Evolutionary conservation across 352 stramenopile species (phyloP).

Genomic region (Phytophthora cryptogea): DNA sequence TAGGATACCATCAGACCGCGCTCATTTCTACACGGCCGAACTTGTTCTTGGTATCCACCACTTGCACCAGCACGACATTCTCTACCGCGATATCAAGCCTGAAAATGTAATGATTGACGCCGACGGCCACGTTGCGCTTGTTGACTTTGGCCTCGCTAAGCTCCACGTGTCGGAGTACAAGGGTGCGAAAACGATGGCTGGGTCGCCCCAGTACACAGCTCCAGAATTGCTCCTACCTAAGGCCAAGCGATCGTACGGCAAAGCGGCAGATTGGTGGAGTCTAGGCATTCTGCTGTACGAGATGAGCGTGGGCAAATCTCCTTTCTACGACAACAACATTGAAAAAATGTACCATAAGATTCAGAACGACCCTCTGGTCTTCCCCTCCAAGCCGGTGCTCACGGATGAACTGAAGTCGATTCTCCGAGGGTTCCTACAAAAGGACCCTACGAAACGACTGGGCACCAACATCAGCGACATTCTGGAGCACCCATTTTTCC

Average conservation of each 20-base stretch:
- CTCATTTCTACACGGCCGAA: constrained; percentile 94
- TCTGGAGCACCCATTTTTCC: constrained; percentile 80
- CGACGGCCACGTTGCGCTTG: constrained; percentile 94
- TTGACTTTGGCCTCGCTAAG: constrained; percentile 96
- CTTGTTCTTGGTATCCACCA: constrained; percentile 93
- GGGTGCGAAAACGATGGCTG: constrained; percentile 88
- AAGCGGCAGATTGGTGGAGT: constrained; percentile 90
- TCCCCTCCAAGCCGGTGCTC: constrained; percentile 75
- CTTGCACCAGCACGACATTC: constrained; percentile 94
- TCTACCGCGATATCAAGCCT: constrained; percentile 97
- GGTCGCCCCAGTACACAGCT: constrained; percentile 87
- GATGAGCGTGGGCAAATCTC: constrained; percentile 93
- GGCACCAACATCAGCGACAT: constrained; percentile 90
- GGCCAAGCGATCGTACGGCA: constrained; percentile 87
- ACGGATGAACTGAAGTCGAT: constrained; percentile 81
- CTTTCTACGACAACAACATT: constrained; percentile 94
- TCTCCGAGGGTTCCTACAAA: constrained; percentile 82
- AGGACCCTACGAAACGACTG: constrained; percentile 86
- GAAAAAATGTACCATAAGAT: constrained; percentile 95
- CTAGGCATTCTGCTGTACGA: constrained; percentile 92
- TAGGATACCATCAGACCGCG: constrained; percentile 77
- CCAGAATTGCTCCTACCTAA: constrained; percentile 85
- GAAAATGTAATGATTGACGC: constrained; percentile 97
- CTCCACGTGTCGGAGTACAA: constrained; percentile 91
- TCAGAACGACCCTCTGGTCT: constrained; percentile 82